Evolutionary conservation across 129 eudicot species (phyloP).

Genomic region (Artemisia tridentata): DNA sequence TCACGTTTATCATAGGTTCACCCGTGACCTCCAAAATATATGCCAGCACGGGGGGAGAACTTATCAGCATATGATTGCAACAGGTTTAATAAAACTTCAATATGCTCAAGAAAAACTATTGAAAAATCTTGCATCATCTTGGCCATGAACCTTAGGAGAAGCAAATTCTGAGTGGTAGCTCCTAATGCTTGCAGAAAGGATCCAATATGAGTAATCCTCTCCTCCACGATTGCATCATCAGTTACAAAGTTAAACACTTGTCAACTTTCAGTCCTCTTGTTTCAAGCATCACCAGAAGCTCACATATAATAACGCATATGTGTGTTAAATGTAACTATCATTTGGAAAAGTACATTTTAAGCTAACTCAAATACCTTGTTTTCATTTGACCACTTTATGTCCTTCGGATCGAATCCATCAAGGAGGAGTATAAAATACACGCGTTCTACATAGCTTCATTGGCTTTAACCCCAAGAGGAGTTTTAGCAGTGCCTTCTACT

Average conservation of each 20-base stretch:
- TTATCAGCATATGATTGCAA: too few relatives aligned
- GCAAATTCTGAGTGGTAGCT: constrained; percentile 86
- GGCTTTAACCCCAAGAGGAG: constrained; percentile 80
- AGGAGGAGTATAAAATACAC: constrained; percentile 29
- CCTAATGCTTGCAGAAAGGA: constrained; percentile 84
- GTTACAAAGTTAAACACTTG: constrained; percentile 53
- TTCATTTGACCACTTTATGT: too few relatives aligned
- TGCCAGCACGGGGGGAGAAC: too few relatives aligned
- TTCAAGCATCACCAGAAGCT: constrained; percentile 84
- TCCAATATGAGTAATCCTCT: constrained; percentile 74
- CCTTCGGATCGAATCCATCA: too few relatives aligned
- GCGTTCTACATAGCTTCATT: constrained; percentile 15
- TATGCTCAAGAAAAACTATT: too few relatives aligned
- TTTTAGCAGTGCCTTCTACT: too few relatives aligned
- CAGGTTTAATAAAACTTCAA: too few relatives aligned
- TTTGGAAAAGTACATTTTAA: constrained; percentile 13
- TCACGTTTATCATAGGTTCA: too few relatives aligned
- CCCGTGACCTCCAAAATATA: too few relatives aligned
- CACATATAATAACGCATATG: background rate
- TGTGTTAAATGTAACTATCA: background rate
- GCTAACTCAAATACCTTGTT: too few relatives aligned
- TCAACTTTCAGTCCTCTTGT: constrained; percentile 46
- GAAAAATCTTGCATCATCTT: constrained; percentile 75
- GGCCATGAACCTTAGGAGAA: constrained; percentile 62
- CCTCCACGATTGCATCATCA: constrained; percentile 54